Evolutionary conservation across 768 basidiomycete genomes (phyloP), one percentile per base, ranked within the genome.

Genomic region (Aureoboletus auriporus): DNA sequence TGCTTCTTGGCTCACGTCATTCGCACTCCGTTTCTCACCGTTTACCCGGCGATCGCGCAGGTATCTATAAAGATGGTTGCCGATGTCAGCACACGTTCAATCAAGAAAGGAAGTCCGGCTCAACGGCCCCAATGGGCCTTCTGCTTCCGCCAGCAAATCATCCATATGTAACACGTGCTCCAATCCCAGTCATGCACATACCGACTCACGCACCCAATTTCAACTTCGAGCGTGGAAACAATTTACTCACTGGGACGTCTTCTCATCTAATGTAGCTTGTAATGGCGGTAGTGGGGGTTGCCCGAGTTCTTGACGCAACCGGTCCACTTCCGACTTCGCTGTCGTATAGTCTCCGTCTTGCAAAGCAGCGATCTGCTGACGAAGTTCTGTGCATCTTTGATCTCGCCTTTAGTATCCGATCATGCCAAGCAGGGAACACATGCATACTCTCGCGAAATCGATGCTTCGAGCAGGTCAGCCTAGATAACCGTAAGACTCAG

Each of bases 241-340:
- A 31, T 45, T 46, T 12, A 77, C 71, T 76, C 54, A 80, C 77
- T 74, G 71, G 12, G 72, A 67, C 27, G 71, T 68, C 63, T 76
- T 87, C 58, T 90, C 89, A 39, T 92, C 89, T 33, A 92, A 66
- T 28, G 81, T 87, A 29, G 71, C 70, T 56, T 91, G 87, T 39
- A 92, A 57, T 57, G 76, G 83, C 3, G 87, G 88, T 11, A 90
- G 66, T 2, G 89, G 82, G 1, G 79, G 69, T 56, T 91, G 84
- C 1, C 88, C 89, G 7, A 92, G 79, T 61, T 92, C 89, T 44
- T 73, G 72, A 35, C 89, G 79, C 39, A 92, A 71, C 44, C 77
- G 70, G 60, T 92, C 89, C 40, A 92, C 89, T 52, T 91, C 88
- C 27, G 67, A 67, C 63, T 91, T 91, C 5, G 89, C 83, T 8